Conservation (phyloP, 192 early-diverging fungal genomes). For the Coemansia sp. region DNA sequence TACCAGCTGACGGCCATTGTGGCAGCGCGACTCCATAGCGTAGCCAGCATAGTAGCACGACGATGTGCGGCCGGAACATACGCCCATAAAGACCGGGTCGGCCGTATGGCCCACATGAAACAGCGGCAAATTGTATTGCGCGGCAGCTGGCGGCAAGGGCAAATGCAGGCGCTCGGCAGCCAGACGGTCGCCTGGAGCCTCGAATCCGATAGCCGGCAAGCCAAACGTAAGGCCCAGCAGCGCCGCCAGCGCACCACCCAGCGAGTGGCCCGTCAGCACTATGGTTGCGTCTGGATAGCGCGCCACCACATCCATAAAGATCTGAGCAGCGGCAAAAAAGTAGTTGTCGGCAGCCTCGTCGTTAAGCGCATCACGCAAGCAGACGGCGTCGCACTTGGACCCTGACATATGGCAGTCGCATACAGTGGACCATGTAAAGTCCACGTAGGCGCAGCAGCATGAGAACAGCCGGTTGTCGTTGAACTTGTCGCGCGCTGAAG, state of each 20-base stretch:
- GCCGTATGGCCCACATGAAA: conserved; percentile 89
- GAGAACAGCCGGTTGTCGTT: conserved; percentile 95
- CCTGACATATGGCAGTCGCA: conserved; percentile 75
- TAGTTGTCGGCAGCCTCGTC: conserved; percentile 56
- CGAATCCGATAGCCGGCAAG: conserved; percentile 75
- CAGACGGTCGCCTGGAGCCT: conserved; percentile 80
- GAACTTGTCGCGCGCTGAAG: conserved; percentile 68
- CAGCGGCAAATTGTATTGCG: conserved; percentile 66
- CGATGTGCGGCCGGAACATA: conserved; percentile 66
- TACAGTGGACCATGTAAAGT: conserved; percentile 75
- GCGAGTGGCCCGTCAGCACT: conserved; percentile 86
- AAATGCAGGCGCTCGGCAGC: conserved; percentile 80
- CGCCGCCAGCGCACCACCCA: conserved; percentile 72
- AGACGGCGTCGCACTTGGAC: conserved; percentile 59
- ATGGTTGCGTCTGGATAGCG: conserved; percentile 69
- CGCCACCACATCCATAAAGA: conserved; percentile 62
- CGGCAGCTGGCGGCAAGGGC: conserved; percentile 56
- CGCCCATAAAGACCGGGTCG: conserved; percentile 89
- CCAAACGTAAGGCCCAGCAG: conserved; percentile 82
- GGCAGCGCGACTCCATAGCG: conserved; percentile 81
- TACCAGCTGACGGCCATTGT: conserved; percentile 67
- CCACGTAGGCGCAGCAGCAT: conserved; percentile 90
- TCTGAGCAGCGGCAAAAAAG: conserved; percentile 55
- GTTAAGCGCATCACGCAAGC: conserved; percentile 61
- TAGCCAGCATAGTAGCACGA: conserved; percentile 71